phyloP scores from a whole-genome alignment of 805 yeast species.

The Saccharomycopsis sp. region DNA sequence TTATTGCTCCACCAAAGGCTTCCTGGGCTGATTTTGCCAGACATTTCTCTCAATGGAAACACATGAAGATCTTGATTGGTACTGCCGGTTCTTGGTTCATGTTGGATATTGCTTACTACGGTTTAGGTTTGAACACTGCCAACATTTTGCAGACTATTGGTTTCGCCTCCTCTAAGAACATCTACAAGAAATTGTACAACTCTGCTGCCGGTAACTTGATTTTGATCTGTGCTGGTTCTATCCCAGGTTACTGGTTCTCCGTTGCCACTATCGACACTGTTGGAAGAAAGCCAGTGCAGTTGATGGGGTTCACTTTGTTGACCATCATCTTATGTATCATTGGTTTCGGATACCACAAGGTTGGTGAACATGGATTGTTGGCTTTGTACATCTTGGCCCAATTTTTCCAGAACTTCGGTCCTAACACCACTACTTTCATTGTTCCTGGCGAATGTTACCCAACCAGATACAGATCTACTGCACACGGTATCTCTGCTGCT shows the following conservation, averaged over 20 bases:
- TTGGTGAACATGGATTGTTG: constrained; percentile 58
- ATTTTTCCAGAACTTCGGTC: constrained; percentile 89
- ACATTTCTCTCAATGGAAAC: constrained; percentile 83
- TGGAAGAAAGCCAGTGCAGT: constrained; percentile 82
- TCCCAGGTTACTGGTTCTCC: constrained; percentile 89
- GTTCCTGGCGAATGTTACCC: constrained; percentile 92
- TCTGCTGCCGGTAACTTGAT: constrained; percentile 89
- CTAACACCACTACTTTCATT: constrained; percentile 86
- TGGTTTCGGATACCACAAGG: constrained; percentile 77
- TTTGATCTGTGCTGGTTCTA: constrained; percentile 88
- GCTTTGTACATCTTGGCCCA: constrained; percentile 76
- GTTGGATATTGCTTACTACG: constrained; percentile 87
- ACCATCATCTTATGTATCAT: constrained; percentile 69
- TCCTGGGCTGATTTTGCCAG: constrained; percentile 61
- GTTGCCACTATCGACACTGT: constrained; percentile 72
- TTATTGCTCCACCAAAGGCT: constrained; percentile 64
- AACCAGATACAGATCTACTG: constrained; percentile 91
- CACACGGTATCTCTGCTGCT: constrained; percentile 93
- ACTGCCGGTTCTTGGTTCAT: constrained; percentile 90
- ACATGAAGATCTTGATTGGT: constrained; percentile 76
- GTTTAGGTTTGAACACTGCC: constrained; percentile 79
- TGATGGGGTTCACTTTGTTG: constrained; percentile 65
- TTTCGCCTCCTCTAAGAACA: constrained; percentile 63
- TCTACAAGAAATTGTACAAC: constrained; percentile 65
- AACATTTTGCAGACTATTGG: constrained; percentile 77